Base-by-base conservation (phyloP, 139 green algal species). In the Chlorella vulgaris region DNA sequence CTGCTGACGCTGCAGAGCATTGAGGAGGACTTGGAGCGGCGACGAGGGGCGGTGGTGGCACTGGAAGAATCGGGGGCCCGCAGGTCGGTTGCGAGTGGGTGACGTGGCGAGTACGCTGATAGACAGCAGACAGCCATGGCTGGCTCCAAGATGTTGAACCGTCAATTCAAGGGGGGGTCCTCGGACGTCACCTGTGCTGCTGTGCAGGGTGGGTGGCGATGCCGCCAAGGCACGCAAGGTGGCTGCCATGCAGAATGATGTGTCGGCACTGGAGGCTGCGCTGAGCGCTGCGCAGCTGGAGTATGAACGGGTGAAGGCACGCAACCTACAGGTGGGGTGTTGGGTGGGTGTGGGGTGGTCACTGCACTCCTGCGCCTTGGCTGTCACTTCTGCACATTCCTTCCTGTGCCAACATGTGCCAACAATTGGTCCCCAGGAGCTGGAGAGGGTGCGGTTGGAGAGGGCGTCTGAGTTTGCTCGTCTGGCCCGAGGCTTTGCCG, bases 1-100 rank as follows among this genome's bases (percentile, higher is more conserved):
- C 84, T 93, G 61, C 81, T 96, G 75, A 95, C 90, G 15, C 67
- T 89, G 60, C 87, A 94, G 63, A 88, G 84, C 26, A 80, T 96
- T 39, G 62, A 83, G 58, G 80, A 86, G 21, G 92, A 94, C 67
- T 51, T 91, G 7, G 88, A 81, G 8, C 43, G 47, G 42, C 89
- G 89, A 75, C 61, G 69, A 19, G n/a, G 42, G 1, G 63, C 70
- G 42, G 39, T 90, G 38, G 55, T 43, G 35, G 67, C 82, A 69
- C 77, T 90, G 21, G 80, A 91, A 53, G 80, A 84, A 35, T 39
- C 83, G 65, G 79, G 69, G 40, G 40, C 39, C 42, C 69, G 75
- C 40, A 67, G 78, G 69, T 81, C 58, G 7, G 42, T 29, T 28
- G 15, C n/a, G 58, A 29, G 58, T n/a, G 18, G 35, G 31, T 47